Conservation (phyloP, 352 stramenopile genomes). For the Phytopythium litorale region DNA sequence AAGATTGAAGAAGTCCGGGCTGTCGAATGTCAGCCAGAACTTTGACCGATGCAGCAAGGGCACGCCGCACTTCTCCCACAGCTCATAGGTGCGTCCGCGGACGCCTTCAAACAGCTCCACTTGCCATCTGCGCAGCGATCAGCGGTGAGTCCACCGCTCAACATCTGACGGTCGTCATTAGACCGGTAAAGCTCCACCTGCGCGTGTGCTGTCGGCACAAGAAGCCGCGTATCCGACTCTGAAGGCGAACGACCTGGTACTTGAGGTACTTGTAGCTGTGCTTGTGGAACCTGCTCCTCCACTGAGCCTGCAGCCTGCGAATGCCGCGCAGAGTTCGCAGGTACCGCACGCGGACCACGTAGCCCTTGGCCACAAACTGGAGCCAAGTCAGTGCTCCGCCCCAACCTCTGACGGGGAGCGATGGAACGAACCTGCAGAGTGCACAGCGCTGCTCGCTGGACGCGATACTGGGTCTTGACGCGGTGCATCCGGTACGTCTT, state of each 20-base stretch:
- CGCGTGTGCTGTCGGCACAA: conserved; percentile 57
- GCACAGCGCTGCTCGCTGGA: conserved; percentile 20
- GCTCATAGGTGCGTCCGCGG: conserved; percentile 55
- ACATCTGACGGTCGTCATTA: background rate
- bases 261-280: conserved; percentile 59
- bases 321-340: conserved; percentile 42
- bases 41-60: conserved; percentile 73
- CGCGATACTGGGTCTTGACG: conserved; percentile 21
- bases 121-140: conserved; percentile 42
- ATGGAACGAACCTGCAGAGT: conserved; percentile 22
- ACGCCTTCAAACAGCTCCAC: conserved; percentile 47
- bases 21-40: conserved; percentile 81
- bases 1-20: conserved; percentile 70
- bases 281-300: conserved; percentile 62
- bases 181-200: conserved; percentile 18
- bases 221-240: conserved; percentile 57
- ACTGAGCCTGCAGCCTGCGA: conserved; percentile 57
- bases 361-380: conserved; percentile 46
- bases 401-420: background rate
- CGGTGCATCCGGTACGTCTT: conserved; percentile 31
- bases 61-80: conserved; percentile 65
- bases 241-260: conserved; percentile 51
- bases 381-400: background rate
- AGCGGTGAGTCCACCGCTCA: background rate
- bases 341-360: conserved; percentile 40